A percentile compares a stretch with the other conserved stretches of the same genome.
Conservation (phyloP, 768 basidiomycete species). For the Boletus bicolor region DNA sequence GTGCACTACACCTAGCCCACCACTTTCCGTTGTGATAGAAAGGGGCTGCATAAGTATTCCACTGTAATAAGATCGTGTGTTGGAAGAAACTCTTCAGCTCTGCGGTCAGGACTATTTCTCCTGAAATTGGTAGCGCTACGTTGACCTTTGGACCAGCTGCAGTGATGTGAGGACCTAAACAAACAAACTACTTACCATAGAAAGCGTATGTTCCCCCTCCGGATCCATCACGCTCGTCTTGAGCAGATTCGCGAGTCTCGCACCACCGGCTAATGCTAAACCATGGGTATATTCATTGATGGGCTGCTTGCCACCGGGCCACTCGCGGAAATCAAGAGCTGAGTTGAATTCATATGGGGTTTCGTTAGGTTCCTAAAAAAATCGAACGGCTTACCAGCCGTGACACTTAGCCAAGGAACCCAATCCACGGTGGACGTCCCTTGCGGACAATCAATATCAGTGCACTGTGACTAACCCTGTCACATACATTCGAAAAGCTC, state of each 20-base stretch:
- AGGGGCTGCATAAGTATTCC: background rate
- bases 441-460: background rate
- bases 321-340: background rate
- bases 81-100: background rate
- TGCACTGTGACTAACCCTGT: background rate
- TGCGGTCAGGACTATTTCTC: background rate
- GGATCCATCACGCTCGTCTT: background rate
- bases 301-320: background rate
- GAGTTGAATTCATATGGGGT: background rate
- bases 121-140: background rate
- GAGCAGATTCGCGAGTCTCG: background rate
- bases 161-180: background rate
- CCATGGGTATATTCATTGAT: background rate
- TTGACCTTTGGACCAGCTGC: background rate
- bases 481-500: background rate
- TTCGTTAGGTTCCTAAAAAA: background rate
- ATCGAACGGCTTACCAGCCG: no score
- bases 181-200: background rate
- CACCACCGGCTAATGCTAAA: background rate
- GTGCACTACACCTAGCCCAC: background rate
- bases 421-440: background rate
- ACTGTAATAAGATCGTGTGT: background rate
- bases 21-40: background rate
- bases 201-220: background rate
- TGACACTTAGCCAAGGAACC: background rate